Percentiles rank a stretch among this genome's conserved stretches.
These are phyloP conservation scores for Vanderwaltozyma verrucispora DNA, from an alignment of 805 yeast genomes.

Conservation along the genomic window DNA sequence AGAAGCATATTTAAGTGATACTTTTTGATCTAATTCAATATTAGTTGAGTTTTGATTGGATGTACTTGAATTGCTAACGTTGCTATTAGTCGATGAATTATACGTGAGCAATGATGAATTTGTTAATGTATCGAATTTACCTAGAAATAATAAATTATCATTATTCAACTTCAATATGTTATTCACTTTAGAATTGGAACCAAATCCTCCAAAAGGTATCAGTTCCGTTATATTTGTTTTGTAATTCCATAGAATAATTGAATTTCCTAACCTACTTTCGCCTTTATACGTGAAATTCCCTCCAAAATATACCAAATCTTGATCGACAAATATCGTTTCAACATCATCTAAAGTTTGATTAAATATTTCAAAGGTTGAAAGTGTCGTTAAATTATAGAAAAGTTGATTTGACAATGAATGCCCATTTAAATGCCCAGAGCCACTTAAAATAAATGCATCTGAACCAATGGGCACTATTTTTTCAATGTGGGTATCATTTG, in stretches of 20 bases:
- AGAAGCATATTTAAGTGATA: conserved; percentile 47
- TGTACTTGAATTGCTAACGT: conserved; percentile 32
- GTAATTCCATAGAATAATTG: conserved; percentile 56
- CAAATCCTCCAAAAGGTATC: conserved; percentile 73
- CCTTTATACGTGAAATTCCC: conserved; percentile 55
- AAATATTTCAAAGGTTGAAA: conserved; percentile 21
- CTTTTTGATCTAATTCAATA: conserved; percentile 46
- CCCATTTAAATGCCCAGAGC: conserved; percentile 23
- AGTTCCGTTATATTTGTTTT: conserved; percentile 31
- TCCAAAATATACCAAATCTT: conserved; percentile 58
- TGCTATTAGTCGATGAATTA: conserved; percentile 14
- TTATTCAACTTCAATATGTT: conserved; percentile 45
- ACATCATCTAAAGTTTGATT: conserved; percentile 25
- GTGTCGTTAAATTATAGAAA: conserved; percentile 25
- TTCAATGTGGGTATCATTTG: conserved; percentile 9
- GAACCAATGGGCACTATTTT: conserved; percentile 22
- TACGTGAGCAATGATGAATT: conserved; percentile 29
- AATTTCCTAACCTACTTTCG: conserved; percentile 26
- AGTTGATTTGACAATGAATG: conserved; percentile 24
- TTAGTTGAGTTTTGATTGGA: conserved; percentile 7
- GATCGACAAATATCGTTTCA: conserved; percentile 39
- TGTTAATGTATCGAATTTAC: conserved; percentile 57
- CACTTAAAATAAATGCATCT: conserved; percentile 29
- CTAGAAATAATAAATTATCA: conserved; percentile 65
- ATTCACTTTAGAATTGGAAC: conserved; percentile 44